Conservation (phyloP, 257 asterid genomes). For the Dorcoceras hygrometricum region DNA sequence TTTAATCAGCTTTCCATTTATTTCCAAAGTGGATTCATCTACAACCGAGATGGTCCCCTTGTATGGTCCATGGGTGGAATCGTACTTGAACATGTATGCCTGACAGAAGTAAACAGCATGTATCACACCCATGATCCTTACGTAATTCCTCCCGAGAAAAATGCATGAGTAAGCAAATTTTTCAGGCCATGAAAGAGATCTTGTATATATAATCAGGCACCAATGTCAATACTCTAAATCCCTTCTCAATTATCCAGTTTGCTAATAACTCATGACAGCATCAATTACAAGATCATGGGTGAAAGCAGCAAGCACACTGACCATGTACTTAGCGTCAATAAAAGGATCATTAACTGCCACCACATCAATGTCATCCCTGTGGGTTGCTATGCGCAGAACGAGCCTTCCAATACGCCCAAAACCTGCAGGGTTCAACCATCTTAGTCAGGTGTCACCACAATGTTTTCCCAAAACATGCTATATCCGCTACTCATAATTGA, state of each 20-base stretch:
- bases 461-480: slow-evolving; percentile 8
- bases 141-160: slow-evolving; percentile 1
- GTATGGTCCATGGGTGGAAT: slow-evolving; percentile 92
- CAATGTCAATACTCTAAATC: neutral
- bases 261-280: slow-evolving; percentile 11
- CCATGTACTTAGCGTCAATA: slow-evolving; percentile 95
- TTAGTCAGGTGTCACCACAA: neutral
- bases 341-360: slow-evolving; percentile 98
- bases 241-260: slow-evolving; percentile 2
- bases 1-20: slow-evolving; percentile 81
- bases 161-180: neutral
- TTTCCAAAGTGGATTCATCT: slow-evolving; percentile 86
- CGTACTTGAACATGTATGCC: slow-evolving; percentile 99
- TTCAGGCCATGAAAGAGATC: neutral
- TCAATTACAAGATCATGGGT: neutral
- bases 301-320: slow-evolving; percentile 34
- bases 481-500: neutral
- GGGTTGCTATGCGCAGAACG: slow-evolving; percentile 80
- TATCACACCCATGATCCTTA: slow-evolving; percentile 6
- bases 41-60: slow-evolving; percentile 64
- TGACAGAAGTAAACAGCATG: slow-evolving; percentile 31
- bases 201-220: neutral
- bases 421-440: slow-evolving; percentile 45
- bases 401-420: slow-evolving; percentile 98
- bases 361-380: slow-evolving; percentile 91